Evolutionary conservation across 257 asterid genomes (phyloP).

Genomic region (Nicotiana tomentosiformis): DNA sequence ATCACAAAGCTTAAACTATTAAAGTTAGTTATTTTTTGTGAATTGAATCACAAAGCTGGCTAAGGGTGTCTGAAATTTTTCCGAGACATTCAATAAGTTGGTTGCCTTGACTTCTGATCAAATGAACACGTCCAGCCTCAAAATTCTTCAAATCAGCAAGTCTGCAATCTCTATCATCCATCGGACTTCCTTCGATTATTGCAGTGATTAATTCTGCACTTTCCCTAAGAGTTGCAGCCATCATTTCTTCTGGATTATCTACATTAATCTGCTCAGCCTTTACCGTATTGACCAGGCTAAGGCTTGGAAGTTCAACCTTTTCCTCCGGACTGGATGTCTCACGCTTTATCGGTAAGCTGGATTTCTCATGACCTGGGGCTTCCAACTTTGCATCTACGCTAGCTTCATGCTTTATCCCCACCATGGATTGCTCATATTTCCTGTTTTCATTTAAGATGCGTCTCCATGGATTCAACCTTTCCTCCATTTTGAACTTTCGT

Average conservation of each 20-base stretch:
- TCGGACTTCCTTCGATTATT: slow-evolving; percentile 42
- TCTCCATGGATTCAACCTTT: slow-evolving; percentile 63
- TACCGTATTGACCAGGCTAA: slow-evolving; percentile 10
- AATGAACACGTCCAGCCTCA: slow-evolving; percentile 41
- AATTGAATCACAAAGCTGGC: slow-evolving; percentile 48
- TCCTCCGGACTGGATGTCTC: slow-evolving; percentile 10
- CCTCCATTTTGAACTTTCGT: slow-evolving; percentile 37
- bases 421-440: slow-evolving; percentile 39
- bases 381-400: slow-evolving; percentile 16
- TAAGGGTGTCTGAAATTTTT: slow-evolving; percentile 45
- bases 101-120: slow-evolving; percentile 55
- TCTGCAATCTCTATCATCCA: slow-evolving; percentile 41
- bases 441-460: slow-evolving; percentile 33
- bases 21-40: slow-evolving; percentile 7
- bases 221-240: slow-evolving; percentile 46
- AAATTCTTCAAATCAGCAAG: slow-evolving; percentile 35
- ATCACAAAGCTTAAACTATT: slow-evolving; percentile 37
- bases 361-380: not conserved
- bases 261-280: slow-evolving; percentile 18
- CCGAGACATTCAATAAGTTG: slow-evolving; percentile 60
- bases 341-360: not conserved
- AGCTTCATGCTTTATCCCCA: slow-evolving; percentile 6
- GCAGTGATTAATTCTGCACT: slow-evolving; percentile 46
- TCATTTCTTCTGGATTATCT: slow-evolving; percentile 35
- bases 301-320: slow-evolving; percentile 11